Evolutionary conservation across 2,329 filamentous ascomycete species (phyloP).

Genomic region (Cylindrodendrum hubeiense): DNA sequence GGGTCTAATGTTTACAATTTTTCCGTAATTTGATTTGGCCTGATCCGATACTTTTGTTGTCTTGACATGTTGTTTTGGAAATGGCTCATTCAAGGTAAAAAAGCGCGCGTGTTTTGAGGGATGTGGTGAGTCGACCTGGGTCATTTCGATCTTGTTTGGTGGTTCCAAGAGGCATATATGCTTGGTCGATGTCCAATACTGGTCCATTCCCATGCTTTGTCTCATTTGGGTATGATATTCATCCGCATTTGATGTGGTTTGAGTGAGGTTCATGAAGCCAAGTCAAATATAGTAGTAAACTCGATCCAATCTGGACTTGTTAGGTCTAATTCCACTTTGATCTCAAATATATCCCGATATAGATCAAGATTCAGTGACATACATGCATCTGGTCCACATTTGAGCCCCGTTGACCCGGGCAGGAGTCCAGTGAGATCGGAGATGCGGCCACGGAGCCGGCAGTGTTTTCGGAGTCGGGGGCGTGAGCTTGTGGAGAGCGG

Average conservation of each 20-base stretch:
- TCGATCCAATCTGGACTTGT: not conserved
- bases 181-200: not conserved
- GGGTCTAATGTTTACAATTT: not conserved
- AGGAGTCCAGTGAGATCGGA: conserved; percentile 33
- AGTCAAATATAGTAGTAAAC: not conserved
- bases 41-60: conserved; percentile 29
- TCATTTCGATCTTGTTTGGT: not conserved
- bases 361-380: conserved; percentile 34
- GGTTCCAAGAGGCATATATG: not conserved
- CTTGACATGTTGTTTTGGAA: not conserved
- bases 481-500: conserved; percentile 7
- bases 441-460: conserved; percentile 28
- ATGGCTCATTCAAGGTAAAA: conserved; percentile 2
- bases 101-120: not conserved
- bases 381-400: conserved; percentile 40
- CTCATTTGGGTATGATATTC: not conserved
- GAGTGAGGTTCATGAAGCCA: not conserved
- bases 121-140: not conserved
- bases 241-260: not conserved
- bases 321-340: conserved; percentile 4
- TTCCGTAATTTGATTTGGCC: conserved; percentile 7
- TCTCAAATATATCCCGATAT: conserved; percentile 13
- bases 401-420: conserved; percentile 22
- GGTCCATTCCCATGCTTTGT: not conserved
- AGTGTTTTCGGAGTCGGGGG: conserved; percentile 8